Conservation (phyloP, 2,329 filamentous ascomycete genomes). For the Colletotrichum orchidophilum region DNA sequence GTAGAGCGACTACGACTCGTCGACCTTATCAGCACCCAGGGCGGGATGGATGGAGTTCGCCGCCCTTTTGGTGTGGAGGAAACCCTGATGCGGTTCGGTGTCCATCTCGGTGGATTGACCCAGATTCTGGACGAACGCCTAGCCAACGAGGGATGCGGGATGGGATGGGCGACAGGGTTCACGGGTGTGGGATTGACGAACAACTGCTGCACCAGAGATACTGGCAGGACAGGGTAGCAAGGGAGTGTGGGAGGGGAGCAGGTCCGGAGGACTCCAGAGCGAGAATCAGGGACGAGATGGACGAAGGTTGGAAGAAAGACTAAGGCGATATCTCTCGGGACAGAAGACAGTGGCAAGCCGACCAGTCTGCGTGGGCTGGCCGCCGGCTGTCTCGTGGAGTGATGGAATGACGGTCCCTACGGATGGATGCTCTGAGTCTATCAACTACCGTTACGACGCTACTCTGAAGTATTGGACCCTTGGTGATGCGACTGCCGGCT, state of each 20-base stretch:
- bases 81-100: conserved; percentile 26
- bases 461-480: neutral
- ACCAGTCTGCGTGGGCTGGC: neutral
- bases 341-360: conserved; percentile 1
- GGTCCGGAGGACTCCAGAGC: neutral
- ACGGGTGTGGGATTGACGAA: conserved; percentile 15
- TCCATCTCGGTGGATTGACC: conserved; percentile 31
- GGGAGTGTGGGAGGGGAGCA: neutral
- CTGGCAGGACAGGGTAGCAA: neutral
- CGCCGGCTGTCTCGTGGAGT: neutral
- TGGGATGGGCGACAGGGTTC: conserved; percentile 23
- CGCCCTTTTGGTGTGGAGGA: conserved; percentile 27
- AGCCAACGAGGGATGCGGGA: conserved; percentile 25
- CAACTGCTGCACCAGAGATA: conserved; percentile 21
- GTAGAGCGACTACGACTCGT: conserved; percentile 13
- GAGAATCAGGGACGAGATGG: conserved; percentile 5
- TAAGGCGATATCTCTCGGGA: conserved; percentile 9
- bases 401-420: neutral
- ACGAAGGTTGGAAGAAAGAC: neutral
- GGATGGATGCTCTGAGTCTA: neutral
- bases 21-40: conserved; percentile 35
- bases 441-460: neutral
- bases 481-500: neutral
- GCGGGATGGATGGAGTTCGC: conserved; percentile 13
- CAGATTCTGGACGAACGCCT: conserved; percentile 16